phyloP scores from a whole-genome alignment of 2,329 filamentous ascomycete species.

The Claviceps humidiphila region DNA sequence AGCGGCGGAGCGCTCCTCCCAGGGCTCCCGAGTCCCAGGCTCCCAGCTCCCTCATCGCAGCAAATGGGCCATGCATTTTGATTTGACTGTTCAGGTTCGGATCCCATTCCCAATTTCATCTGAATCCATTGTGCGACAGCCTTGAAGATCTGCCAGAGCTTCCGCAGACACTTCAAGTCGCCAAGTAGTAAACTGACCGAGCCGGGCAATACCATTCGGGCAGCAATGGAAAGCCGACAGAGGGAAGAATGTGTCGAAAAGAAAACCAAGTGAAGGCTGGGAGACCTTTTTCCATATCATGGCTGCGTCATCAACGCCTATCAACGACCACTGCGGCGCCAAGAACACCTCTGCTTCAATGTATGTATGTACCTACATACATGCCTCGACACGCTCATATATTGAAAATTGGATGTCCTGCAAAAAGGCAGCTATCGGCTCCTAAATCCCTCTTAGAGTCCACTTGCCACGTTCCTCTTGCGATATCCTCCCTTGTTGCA shows the following conservation, averaged over 20 bases:
- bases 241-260: background rate
- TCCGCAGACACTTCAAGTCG: background rate
- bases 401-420: conserved; percentile 3
- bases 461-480: background rate
- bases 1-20: background rate
- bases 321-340: background rate
- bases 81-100: no score
- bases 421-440: background rate
- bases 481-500: conserved; percentile 1
- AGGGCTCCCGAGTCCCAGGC: background rate
- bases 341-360: background rate
- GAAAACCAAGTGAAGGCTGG: background rate
- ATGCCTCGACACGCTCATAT: conserved; percentile 1
- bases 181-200: background rate
- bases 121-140: background rate
- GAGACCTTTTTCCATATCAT: background rate
- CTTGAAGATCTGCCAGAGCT: background rate
- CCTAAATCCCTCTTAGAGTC: background rate
- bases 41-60: background rate
- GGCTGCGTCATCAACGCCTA: no score
- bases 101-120: background rate
- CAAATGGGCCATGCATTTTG: no score
- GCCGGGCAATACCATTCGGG: background rate
- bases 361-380: background rate
- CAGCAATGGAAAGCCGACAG: background rate